Conservation (phyloP, 768 basidiomycete genomes). For the Leccinum uliginosum region DNA sequence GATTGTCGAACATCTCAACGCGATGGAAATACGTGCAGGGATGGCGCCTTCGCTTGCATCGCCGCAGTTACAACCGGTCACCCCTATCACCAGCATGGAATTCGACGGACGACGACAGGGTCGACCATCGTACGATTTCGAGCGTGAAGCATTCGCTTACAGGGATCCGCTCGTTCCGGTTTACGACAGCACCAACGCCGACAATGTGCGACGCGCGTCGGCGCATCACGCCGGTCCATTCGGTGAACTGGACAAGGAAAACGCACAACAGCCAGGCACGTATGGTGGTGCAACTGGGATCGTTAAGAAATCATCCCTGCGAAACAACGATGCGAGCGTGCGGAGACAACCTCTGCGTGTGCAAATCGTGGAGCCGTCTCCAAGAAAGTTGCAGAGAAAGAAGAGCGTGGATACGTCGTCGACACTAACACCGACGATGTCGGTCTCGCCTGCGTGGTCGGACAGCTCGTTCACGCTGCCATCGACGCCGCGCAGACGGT, state of each 20-base stretch:
- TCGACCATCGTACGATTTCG: conserved; percentile 5
- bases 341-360: conserved; percentile 33
- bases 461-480: conserved; percentile 44
- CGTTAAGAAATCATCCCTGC: conserved; percentile 43
- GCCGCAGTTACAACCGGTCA: conserved; percentile 12
- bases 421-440: conserved; percentile 10
- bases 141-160: conserved; percentile 9
- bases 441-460: conserved; percentile 41
- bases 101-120: conserved; percentile 17
- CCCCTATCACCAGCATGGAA: conserved; percentile 14
- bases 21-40: conserved; percentile 56
- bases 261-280: conserved; percentile 22
- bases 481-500: conserved; percentile 52
- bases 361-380: conserved; percentile 50
- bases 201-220: background rate
- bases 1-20: conserved; percentile 74
- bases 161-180: conserved; percentile 36
- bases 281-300: conserved; percentile 15
- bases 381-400: conserved; percentile 34
- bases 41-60: conserved; percentile 14
- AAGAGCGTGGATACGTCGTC: conserved; percentile 14
- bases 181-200: conserved; percentile 7
- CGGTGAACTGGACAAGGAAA: conserved; percentile 56
- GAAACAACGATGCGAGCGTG: conserved; percentile 23
- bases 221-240: conserved; percentile 9